These are phyloP conservation scores for Galerina marginata DNA, from an alignment of 768 basidiomycete genomes.

Conservation along the genomic window DNA sequence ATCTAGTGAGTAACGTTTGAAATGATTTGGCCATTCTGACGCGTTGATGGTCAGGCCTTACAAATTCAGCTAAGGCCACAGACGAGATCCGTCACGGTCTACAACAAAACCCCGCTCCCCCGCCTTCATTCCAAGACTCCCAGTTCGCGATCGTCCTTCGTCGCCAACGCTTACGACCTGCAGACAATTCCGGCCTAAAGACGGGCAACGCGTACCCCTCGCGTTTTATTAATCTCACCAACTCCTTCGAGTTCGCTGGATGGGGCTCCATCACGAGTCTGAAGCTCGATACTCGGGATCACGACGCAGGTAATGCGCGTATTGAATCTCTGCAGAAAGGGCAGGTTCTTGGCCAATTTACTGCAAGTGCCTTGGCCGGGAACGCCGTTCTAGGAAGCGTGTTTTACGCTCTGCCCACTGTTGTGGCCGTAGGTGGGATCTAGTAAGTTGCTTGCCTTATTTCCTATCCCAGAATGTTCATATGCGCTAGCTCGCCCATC, in stretches of 20 bases:
- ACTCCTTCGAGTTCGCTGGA: slow-evolving; percentile 75
- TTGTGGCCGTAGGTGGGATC: slow-evolving; percentile 63
- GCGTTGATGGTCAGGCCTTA: neutral
- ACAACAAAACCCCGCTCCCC: slow-evolving; percentile 14
- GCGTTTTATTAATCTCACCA: slow-evolving; percentile 63
- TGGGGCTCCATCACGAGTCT: slow-evolving; percentile 64
- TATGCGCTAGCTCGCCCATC: slow-evolving; percentile 60
- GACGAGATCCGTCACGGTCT: neutral
- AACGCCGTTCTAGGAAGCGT: slow-evolving; percentile 72
- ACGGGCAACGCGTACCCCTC: slow-evolving; percentile 49
- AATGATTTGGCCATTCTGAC: neutral
- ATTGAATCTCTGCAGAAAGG: slow-evolving; percentile 36
- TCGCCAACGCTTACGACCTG: slow-evolving; percentile 57
- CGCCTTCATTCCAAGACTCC: slow-evolving; percentile 51
- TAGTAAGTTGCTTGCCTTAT: slow-evolving; percentile 51
- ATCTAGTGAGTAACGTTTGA: neutral
- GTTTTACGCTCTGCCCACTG: slow-evolving; percentile 72
- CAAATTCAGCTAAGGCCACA: neutral
- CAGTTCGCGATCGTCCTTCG: slow-evolving; percentile 64
- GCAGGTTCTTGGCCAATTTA: slow-evolving; percentile 62
- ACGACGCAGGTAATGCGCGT: slow-evolving; percentile 35
- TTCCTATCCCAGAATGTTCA: neutral
- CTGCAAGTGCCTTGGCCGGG: slow-evolving; percentile 69
- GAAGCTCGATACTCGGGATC: slow-evolving; percentile 49
- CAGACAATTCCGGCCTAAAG: slow-evolving; percentile 49